These are phyloP conservation scores for Lactifluus rugatus DNA, from an alignment of 768 basidiomycete genomes.

Conservation along the genomic window DNA sequence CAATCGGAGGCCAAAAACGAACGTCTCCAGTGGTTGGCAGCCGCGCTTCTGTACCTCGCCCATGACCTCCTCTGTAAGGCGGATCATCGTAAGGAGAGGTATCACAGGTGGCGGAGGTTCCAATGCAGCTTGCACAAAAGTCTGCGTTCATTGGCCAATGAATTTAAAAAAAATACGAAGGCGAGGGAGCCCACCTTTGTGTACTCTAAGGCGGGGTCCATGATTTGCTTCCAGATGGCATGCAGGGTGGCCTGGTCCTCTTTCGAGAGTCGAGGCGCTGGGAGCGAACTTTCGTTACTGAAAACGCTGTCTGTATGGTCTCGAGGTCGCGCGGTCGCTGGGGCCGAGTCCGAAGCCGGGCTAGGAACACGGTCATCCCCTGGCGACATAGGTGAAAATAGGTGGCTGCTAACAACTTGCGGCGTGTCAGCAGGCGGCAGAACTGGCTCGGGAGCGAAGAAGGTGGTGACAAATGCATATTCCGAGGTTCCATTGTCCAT, in stretches of 20 bases:
- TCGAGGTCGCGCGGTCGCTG: conserved; percentile 24
- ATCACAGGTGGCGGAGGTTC: conserved; percentile 67
- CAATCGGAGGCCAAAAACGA: conserved; percentile 70
- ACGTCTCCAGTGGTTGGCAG: conserved; percentile 72
- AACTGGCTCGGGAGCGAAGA: conserved; percentile 45
- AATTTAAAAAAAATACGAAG: not conserved
- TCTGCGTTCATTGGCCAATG: conserved; percentile 30
- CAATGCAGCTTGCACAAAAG: conserved; percentile 57
- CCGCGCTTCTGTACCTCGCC: conserved; percentile 65
- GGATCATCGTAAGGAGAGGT: conserved; percentile 83
- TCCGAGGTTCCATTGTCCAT: conserved; percentile 94
- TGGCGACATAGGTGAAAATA: conserved; percentile 32
- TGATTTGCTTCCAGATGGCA: conserved; percentile 80
- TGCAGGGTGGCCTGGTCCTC: conserved; percentile 52
- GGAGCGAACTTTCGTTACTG: conserved; percentile 28
- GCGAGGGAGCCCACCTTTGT: conserved; percentile 42
- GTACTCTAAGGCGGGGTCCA: conserved; percentile 87
- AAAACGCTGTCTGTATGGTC: conserved; percentile 25
- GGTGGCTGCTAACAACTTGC: conserved; percentile 14
- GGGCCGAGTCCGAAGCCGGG: conserved; percentile 40
- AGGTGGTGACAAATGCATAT: conserved; percentile 76
- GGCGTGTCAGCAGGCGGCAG: conserved; percentile 11
- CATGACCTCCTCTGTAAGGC: conserved; percentile 75
- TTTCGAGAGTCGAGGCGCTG: conserved; percentile 29
- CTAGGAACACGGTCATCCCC: conserved; percentile 27